These are phyloP conservation scores for Sporothrix luriei DNA, from an alignment of 2,329 filamentous ascomycete species.

Conservation along the genomic window DNA sequence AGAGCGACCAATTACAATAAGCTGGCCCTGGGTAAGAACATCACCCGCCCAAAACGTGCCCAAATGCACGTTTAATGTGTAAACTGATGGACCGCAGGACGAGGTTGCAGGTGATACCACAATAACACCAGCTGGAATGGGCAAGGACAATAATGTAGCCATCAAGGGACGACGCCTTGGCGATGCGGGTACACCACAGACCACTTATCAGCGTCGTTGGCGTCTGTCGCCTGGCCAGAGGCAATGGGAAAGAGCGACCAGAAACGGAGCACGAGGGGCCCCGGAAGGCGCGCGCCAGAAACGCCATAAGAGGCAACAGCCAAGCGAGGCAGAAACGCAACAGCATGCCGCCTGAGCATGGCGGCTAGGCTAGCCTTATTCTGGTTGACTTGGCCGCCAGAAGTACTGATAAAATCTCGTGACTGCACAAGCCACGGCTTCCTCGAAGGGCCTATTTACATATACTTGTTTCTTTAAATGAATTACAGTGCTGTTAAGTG, in stretches of 20 bases:
- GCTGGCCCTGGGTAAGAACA: constrained; percentile 19
- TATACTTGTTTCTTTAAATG: no score
- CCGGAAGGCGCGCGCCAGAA: no score
- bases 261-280: no score
- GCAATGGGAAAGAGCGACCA: not conserved
- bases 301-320: constrained; percentile 7
- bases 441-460: no score
- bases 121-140: not conserved
- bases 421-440: constrained; percentile 10
- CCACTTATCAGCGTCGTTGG: constrained; percentile 12
- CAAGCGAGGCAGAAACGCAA: constrained; percentile 23
- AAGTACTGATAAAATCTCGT: constrained; percentile 21
- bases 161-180: not conserved
- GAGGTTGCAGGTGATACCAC: constrained; percentile 19
- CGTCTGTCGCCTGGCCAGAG: not conserved
- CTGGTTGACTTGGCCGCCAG: constrained; percentile 17
- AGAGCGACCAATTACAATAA: constrained; percentile 12
- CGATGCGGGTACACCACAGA: not conserved
- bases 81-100: constrained; percentile 19
- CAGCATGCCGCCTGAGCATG: constrained; percentile 24
- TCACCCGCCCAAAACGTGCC: constrained; percentile 23
- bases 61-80: constrained; percentile 25
- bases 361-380: constrained; percentile 13
- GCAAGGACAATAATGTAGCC: not conserved
- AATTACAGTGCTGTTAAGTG: not conserved